Evolutionary conservation across 2,329 filamentous ascomycete genomes (phyloP).

Genomic region (Coniochaeta hoffmannii): DNA sequence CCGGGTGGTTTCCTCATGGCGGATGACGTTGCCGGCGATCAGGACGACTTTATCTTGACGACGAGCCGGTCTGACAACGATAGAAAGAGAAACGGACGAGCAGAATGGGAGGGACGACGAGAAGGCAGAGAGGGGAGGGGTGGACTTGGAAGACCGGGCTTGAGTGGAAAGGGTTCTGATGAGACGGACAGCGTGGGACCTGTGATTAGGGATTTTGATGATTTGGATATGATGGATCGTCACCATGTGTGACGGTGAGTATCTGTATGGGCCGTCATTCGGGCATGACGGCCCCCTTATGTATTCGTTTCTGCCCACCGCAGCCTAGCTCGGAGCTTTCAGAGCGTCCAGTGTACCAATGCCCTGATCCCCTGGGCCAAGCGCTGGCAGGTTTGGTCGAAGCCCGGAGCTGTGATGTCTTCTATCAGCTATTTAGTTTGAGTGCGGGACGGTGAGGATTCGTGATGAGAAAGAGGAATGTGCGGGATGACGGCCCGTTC

Average conservation of each 20-base stretch:
- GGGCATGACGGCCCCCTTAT: too few species aligned
- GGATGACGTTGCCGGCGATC: slow-evolving; percentile 18
- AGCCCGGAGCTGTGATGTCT: too few species aligned
- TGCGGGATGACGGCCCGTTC: too few species aligned
- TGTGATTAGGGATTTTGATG: slow-evolving; percentile 29
- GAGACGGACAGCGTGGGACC: slow-evolving; percentile 18
- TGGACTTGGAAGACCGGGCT: slow-evolving; percentile 10
- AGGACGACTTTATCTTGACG: slow-evolving; percentile 15
- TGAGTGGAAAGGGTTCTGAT: slow-evolving; percentile 14
- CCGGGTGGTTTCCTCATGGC: slow-evolving; percentile 15
- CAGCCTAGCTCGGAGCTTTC: too few species aligned
- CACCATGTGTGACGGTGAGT: slow-evolving; percentile 15
- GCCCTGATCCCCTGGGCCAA: too few species aligned
- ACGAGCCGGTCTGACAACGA: slow-evolving; percentile 13
- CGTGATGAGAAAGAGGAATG: too few species aligned
- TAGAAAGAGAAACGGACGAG: slow-evolving; percentile 4
- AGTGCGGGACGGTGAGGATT: too few species aligned
- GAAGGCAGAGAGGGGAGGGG: slow-evolving; percentile 4
- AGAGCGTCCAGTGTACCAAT: too few species aligned
- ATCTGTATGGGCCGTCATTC: too few species aligned
- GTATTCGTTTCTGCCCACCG: not conserved
- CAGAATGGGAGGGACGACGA: slow-evolving; percentile 10
- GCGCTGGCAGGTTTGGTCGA: too few species aligned
- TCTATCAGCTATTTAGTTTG: too few species aligned
- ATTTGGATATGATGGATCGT: slow-evolving; percentile 24